A percentile compares a stretch with the other conserved stretches of the same genome.
These are phyloP conservation scores for Phytophthora hibernalis DNA, from an alignment of 352 stramenopile species.

Conservation along the genomic window DNA sequence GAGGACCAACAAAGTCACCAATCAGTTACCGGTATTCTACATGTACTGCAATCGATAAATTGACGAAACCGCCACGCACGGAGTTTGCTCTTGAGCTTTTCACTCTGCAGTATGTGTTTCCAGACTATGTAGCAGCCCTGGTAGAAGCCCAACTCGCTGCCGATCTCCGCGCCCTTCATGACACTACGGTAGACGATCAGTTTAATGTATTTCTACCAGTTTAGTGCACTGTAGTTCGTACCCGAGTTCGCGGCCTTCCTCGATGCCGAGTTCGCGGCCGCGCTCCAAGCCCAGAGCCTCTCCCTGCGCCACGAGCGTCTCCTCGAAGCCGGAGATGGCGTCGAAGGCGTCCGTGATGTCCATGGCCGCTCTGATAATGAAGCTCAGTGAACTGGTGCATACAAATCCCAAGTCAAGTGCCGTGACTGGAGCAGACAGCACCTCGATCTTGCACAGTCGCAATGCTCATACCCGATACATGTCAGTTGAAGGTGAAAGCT, in stretches of 20 bases:
- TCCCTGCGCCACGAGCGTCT: constrained; percentile 71
- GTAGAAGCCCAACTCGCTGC: constrained; percentile 86
- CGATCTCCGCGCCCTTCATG: constrained; percentile 84
- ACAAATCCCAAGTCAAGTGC: constrained; percentile 18
- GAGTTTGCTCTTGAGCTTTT: constrained; percentile 47
- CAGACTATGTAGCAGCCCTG: constrained; percentile 79
- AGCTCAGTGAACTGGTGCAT: not conserved
- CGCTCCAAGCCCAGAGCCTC: constrained; percentile 65
- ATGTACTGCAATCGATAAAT: not conserved
- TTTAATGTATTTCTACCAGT: not conserved
- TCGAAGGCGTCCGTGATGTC: constrained; percentile 80
- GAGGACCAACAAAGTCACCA: constrained; percentile 7
- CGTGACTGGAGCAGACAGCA: constrained; percentile 18
- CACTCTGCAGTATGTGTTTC: constrained; percentile 59
- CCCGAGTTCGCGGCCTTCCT: constrained; percentile 81
- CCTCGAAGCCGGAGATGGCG: constrained; percentile 74
- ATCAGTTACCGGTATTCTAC: constrained; percentile 6
- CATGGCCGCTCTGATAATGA: constrained; percentile 33
- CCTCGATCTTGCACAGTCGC: constrained; percentile 25
- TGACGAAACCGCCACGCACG: constrained; percentile 32
- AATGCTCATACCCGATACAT: too few species aligned
- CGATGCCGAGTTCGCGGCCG: constrained; percentile 64
- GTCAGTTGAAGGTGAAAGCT: too few species aligned
- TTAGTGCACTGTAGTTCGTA: constrained; percentile 24
- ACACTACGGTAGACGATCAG: constrained; percentile 41